phyloP scores from a whole-genome alignment of 2,329 filamentous ascomycete species.

The Monosporascus ibericus region DNA sequence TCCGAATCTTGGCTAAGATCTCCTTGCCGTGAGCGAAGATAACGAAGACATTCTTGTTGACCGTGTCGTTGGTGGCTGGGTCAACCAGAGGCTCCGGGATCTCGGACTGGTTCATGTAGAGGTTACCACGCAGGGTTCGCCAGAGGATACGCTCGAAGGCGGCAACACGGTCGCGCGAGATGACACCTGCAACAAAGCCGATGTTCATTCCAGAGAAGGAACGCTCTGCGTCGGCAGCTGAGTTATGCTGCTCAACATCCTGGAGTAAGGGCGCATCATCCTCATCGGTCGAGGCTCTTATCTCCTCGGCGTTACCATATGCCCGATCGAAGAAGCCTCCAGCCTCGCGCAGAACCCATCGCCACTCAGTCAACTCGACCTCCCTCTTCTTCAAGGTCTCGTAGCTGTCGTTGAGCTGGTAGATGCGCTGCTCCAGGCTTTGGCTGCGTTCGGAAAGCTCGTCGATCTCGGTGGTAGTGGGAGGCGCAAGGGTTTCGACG shows the following conservation, averaged over 20 bases:
- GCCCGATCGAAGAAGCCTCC: conserved; percentile 96
- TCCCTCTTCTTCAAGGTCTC: conserved; percentile 97
- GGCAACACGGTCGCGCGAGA: conserved; percentile 83
- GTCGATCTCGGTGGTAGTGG: conserved; percentile 91
- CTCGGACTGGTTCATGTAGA: conserved; percentile 99
- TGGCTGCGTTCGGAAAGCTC: conserved; percentile 90
- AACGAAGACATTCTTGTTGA: conserved; percentile 97
- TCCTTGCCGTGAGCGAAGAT: conserved; percentile 99
- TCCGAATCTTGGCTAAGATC: conserved; percentile 96
- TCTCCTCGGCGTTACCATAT: conserved; percentile 94
- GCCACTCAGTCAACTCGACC: conserved; percentile 95
- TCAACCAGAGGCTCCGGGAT: conserved; percentile 91
- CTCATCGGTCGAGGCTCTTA: conserved; percentile 80
- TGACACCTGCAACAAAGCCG: conserved; percentile 95
- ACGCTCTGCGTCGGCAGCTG: conserved; percentile 63
- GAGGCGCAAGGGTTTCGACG: conserved; percentile 75
- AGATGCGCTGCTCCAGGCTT: conserved; percentile 84
- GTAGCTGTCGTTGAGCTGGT: conserved; percentile 93
- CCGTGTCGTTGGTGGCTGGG: conserved; percentile 82
- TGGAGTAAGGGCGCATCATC: conserved; percentile 91
- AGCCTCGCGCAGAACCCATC: conserved; percentile 93
- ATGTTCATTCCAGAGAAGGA: conserved; percentile 98
- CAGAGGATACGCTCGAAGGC: conserved; percentile 97
- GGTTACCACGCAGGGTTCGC: conserved; percentile 92
- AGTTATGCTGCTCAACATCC: conserved; percentile 79